These are phyloP conservation scores for Daldinia sp. DNA, from an alignment of 2,329 filamentous ascomycete species.

Conservation along the genomic window DNA sequence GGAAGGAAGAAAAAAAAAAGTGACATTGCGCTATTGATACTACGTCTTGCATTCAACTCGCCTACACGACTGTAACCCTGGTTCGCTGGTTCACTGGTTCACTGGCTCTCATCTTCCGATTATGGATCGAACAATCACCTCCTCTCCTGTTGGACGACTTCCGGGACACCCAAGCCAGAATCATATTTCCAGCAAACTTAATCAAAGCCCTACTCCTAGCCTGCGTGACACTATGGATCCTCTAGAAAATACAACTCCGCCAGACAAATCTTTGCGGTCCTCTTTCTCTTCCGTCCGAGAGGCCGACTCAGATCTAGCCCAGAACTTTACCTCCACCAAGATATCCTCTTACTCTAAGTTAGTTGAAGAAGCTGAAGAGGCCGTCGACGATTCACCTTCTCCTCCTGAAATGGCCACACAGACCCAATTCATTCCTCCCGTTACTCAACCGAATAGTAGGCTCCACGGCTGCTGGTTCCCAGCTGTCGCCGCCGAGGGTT, in stretches of 20 bases:
- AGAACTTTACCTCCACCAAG: conserved; percentile 70
- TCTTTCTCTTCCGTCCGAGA: conserved; percentile 71
- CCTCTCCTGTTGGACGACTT: conserved; percentile 30
- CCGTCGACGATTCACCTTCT: conserved; percentile 60
- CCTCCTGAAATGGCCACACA: conserved; percentile 51
- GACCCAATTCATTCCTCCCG: conserved; percentile 59
- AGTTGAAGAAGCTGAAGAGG: conserved; percentile 55
- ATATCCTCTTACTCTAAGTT: conserved; percentile 64
- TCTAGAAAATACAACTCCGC: conserved; percentile 42
- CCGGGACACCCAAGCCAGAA: conserved; percentile 31
- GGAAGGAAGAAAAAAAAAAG: conserved; percentile 18
- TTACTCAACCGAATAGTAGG: conserved; percentile 63
- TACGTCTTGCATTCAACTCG: conserved; percentile 40
- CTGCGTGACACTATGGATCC: conserved; percentile 43
- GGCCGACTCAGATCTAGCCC: conserved; percentile 65
- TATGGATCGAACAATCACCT: conserved; percentile 38
- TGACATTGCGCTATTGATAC: conserved; percentile 42
- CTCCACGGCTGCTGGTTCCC: conserved; percentile 68
- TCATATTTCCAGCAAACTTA: conserved; percentile 31
- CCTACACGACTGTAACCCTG: conserved; percentile 24
- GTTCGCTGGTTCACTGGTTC: too few species aligned
- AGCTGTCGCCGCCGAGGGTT: conserved; percentile 57
- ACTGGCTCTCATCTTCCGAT: conserved; percentile 38
- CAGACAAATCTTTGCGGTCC: conserved; percentile 55
- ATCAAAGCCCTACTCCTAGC: conserved; percentile 36